Percentiles rank a stretch among this genome's conserved stretches.
Evolutionary conservation across 129 eudicot genomes (phyloP).

Genomic region (Tagetes erecta): DNA sequence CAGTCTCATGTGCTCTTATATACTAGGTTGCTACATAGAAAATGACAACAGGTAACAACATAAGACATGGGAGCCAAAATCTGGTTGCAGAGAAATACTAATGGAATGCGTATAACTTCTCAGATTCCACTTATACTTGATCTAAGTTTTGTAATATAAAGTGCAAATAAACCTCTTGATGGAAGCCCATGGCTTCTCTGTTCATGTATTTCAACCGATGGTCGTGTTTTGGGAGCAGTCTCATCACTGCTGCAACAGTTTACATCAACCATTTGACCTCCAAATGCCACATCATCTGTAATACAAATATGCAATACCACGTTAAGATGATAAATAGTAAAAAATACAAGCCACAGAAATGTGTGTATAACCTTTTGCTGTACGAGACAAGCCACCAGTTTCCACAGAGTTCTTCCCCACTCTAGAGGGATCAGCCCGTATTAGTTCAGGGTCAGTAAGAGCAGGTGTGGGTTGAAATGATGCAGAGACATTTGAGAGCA

Average conservation of each 20-base stretch:
- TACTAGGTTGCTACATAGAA: background rate
- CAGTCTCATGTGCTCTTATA: background rate
- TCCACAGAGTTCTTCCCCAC: slow-evolving; percentile 40
- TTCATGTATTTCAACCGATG: slow-evolving; percentile 49
- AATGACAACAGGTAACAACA: background rate
- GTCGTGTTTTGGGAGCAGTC: slow-evolving; percentile 55
- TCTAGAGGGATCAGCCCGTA: slow-evolving; percentile 48
- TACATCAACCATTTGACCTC: slow-evolving; percentile 41
- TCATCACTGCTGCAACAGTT: slow-evolving; percentile 68
- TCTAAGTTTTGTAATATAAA: background rate
- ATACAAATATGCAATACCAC: background rate
- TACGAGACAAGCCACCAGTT: slow-evolving; percentile 37
- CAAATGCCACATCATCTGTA: slow-evolving; percentile 56
- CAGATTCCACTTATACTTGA: background rate
- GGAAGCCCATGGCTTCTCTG: slow-evolving; percentile 50
- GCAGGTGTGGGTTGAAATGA: slow-evolving; percentile 51
- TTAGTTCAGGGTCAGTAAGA: slow-evolving; percentile 55
- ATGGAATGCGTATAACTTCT: background rate
- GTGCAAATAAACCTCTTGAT: slow-evolving; percentile 53
- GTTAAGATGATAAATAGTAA: slow-evolving; percentile 5
- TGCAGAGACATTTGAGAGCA: slow-evolving; percentile 48
- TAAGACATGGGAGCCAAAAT: background rate
- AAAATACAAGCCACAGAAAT: slow-evolving; percentile 2
- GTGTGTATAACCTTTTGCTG: slow-evolving; percentile 43
- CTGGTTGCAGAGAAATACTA: slow-evolving; percentile 9